Evolutionary conservation across 163 green algal genomes (phyloP).

Genomic region (Scenedesmus sp.): DNA sequence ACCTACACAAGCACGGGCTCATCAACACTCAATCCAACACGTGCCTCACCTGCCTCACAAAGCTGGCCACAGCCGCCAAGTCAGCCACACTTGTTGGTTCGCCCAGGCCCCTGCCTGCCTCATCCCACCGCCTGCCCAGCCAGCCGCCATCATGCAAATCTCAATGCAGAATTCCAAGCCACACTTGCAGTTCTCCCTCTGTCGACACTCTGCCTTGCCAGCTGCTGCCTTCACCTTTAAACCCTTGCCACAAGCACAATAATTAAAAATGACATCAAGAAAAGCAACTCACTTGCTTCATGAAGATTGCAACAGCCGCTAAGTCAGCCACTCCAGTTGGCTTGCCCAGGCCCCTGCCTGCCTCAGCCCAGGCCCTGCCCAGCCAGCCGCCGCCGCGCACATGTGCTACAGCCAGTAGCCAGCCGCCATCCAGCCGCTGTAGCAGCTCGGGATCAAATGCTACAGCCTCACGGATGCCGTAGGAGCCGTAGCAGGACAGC

Average conservation of each 20-base stretch:
- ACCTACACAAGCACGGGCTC: neutral
- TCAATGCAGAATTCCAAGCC: neutral
- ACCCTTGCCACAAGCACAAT: no score
- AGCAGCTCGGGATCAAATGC: slow-evolving; percentile 32
- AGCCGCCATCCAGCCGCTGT: slow-evolving; percentile 56
- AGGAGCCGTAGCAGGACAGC: slow-evolving; percentile 66
- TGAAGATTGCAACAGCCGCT: slow-evolving; percentile 39
- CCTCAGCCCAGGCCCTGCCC: slow-evolving; percentile 55
- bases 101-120: slow-evolving; percentile 41
- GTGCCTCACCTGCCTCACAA: neutral
- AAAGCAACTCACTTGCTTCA: neutral
- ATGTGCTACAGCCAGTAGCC: slow-evolving; percentile 63
- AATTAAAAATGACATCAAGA: no score
- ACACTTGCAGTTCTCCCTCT: no score
- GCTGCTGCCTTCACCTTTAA: no score
- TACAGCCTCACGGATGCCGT: slow-evolving; percentile 50
- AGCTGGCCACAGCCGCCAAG: slow-evolving; percentile 48
- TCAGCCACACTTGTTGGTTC: slow-evolving; percentile 49
- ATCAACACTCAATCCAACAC: neutral
- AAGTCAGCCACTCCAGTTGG: slow-evolving; percentile 35
- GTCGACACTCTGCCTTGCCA: no score
- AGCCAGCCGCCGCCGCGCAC: slow-evolving; percentile 61
- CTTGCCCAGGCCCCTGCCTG: slow-evolving; percentile 49
- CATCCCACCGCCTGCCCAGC: slow-evolving; percentile 41
- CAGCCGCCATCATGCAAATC: slow-evolving; percentile 14